These are phyloP conservation scores for Malassezia sp. DNA, from an alignment of 1,284 basidiomycete genomes.

Conservation along the genomic window DNA sequence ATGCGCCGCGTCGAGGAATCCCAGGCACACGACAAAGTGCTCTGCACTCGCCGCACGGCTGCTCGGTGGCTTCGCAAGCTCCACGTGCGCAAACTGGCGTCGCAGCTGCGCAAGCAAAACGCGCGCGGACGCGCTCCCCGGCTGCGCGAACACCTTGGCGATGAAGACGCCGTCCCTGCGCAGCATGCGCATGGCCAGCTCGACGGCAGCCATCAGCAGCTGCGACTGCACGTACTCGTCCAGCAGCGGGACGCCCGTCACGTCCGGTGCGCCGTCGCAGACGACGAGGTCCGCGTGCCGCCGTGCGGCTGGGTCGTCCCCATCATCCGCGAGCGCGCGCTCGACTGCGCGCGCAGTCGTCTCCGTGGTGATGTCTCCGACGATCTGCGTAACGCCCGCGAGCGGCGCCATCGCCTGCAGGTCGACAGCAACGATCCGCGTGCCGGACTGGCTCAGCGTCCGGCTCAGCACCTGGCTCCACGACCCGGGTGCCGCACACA, in stretches of 20 bases:
- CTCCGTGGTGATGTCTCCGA: slow-evolving; percentile 53
- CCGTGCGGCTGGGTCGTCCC: too few relatives aligned
- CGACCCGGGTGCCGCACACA: slow-evolving; percentile 54
- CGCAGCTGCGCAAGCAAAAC: slow-evolving; percentile 30
- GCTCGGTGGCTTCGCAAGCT: slow-evolving; percentile 47
- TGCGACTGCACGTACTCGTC: slow-evolving; percentile 55
- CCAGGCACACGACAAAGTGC: slow-evolving; percentile 53
- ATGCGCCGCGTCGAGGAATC: slow-evolving; percentile 37
- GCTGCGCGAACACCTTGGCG: slow-evolving; percentile 53
- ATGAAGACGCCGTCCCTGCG: slow-evolving; percentile 52
- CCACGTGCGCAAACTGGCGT: slow-evolving; percentile 49
- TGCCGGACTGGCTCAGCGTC: slow-evolving; percentile 28
- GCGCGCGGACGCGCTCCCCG: slow-evolving; percentile 10
- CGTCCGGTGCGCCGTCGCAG: slow-evolving; percentile 56
- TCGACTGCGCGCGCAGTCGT: slow-evolving; percentile 51
- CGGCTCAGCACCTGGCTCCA: slow-evolving; percentile 48
- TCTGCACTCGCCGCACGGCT: slow-evolving; percentile 46
- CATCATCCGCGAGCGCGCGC: slow-evolving; percentile 47
- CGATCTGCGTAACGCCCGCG: slow-evolving; percentile 51
- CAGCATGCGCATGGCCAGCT: slow-evolving; percentile 52
- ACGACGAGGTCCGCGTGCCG: slow-evolving; percentile 50
- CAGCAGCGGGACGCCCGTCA: slow-evolving; percentile 54
- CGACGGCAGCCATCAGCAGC: slow-evolving; percentile 52
- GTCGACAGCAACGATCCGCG: slow-evolving; percentile 52
- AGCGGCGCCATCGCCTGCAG: slow-evolving; percentile 55